Base-by-base conservation (phyloP, 2,329 filamentous ascomycete genomes). In the Sarocladium strictum region DNA sequence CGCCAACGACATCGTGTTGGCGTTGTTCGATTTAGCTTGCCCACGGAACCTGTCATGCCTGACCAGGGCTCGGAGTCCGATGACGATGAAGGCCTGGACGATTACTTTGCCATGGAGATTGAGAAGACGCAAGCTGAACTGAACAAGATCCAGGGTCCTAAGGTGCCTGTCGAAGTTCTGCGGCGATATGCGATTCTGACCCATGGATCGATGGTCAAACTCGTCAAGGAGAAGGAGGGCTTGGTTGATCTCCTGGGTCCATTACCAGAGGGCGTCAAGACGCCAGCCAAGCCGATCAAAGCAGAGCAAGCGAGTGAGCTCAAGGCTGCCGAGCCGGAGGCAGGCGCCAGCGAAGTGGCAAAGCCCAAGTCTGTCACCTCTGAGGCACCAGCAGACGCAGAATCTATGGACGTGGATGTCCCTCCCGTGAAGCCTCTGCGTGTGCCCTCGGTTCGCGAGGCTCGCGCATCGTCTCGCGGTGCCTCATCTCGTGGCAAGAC, bases 71-170 rank as follows among this genome's bases (percentile, higher is more conserved):
- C 68, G 2, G 76, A 78, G 45, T 81, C 78, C 0, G 77, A 83
- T 52, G 78, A 83, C 41, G 80, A 84, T 55, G 80, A 83, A 49
- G 77, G 80, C 43, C 78, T 83, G 69, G 79, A 75, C 17, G 78
- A 80, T 53, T 79, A 79, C 56, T 81, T 84, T 53, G 72, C 76
- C 53, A 69, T 70, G 53, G 71, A 81, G 59, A 81, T 83, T 35
- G 64, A 70, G 40, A 78, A 81, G 61, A 72, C 75, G 2, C 75
- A 82, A 57, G 67, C 67, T 0, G 73, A 79, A 54, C 61, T 84
- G 27, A 71, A 72, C 56, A 76, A 74, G 51, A 64, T 82, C 6
- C 70, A 76, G 61, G 71, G 55, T 61, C 70, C 56, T 61, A 74
- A 56, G 58, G 64, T 58, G 55, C 76, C 57, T 63, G 73, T 43